Percentiles rank a stretch among this genome's conserved stretches.
These are phyloP conservation scores for Fraxinus ornus DNA, from an alignment of 305 asterid species.

Conservation along the genomic window DNA sequence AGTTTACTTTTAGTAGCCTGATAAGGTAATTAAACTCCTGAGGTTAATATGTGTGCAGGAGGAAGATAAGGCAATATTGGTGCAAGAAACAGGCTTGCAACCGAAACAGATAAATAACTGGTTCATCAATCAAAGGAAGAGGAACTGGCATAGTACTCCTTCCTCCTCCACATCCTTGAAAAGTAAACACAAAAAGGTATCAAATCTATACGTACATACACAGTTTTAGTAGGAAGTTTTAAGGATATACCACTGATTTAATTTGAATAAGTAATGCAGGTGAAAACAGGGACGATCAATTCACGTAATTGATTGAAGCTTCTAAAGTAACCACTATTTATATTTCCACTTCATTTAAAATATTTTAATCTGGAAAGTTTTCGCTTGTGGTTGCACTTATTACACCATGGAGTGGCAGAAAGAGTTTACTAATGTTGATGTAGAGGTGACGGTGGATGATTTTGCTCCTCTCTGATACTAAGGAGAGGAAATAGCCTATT, in stretches of 20 bases:
- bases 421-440: background rate
- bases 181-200: constrained; percentile 33
- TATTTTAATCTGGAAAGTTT: constrained; percentile 1
- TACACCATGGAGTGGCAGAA: background rate
- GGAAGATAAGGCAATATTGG: constrained; percentile 49
- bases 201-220: background rate
- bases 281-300: constrained; percentile 22
- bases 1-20: background rate
- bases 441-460: background rate
- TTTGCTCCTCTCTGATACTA: background rate
- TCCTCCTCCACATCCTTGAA: constrained; percentile 9
- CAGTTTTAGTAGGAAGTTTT: background rate
- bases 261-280: constrained; percentile 26
- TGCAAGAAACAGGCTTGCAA: constrained; percentile 44
- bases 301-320: background rate
- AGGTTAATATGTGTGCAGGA: constrained; percentile 28
- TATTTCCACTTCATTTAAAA: background rate
- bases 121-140: constrained; percentile 45
- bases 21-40: background rate
- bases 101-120: constrained; percentile 44
- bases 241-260: constrained; percentile 9
- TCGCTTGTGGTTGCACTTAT: background rate
- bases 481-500: constrained; percentile 11
- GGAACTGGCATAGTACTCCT: constrained; percentile 53
- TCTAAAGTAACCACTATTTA: background rate